A percentile compares a stretch with the other conserved stretches of the same genome.
phyloP scores from a whole-genome alignment of 192 early-diverging fungal species.

The Rhizophagus sp. region DNA sequence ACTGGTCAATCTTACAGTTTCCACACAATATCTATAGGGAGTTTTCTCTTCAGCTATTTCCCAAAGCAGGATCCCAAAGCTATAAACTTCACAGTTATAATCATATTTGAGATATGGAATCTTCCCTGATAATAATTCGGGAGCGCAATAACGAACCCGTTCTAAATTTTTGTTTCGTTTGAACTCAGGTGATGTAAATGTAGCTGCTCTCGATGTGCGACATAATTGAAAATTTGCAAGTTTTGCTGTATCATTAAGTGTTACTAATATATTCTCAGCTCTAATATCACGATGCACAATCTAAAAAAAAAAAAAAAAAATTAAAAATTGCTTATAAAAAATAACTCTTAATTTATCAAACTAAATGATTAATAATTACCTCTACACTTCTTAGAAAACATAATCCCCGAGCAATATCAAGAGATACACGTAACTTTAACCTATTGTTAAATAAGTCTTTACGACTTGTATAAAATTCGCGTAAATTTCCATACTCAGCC shows the following conservation, averaged over 20 bases:
- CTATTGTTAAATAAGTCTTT: background rate
- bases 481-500: conserved; percentile 14
- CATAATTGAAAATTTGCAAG: conserved; percentile 15
- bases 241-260: background rate
- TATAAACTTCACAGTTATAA: background rate
- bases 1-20: background rate
- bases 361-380: too few relatives aligned
- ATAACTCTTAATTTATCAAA: too few relatives aligned
- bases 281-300: conserved; percentile 26
- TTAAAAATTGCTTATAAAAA: too few relatives aligned
- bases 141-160: background rate
- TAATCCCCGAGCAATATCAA: conserved; percentile 24
- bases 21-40: background rate
- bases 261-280: conserved; percentile 19
- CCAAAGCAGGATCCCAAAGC: background rate
- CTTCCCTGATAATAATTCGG: background rate
- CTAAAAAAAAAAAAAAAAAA: too few relatives aligned
- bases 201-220: background rate
- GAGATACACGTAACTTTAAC: background rate
- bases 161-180: too few relatives aligned
- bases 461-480: background rate
- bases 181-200: background rate
- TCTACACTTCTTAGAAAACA: background rate
- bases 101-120: background rate
- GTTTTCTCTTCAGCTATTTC: background rate